Conservation (phyloP, 257 asterid genomes). For the Sherardia arvensis region DNA sequence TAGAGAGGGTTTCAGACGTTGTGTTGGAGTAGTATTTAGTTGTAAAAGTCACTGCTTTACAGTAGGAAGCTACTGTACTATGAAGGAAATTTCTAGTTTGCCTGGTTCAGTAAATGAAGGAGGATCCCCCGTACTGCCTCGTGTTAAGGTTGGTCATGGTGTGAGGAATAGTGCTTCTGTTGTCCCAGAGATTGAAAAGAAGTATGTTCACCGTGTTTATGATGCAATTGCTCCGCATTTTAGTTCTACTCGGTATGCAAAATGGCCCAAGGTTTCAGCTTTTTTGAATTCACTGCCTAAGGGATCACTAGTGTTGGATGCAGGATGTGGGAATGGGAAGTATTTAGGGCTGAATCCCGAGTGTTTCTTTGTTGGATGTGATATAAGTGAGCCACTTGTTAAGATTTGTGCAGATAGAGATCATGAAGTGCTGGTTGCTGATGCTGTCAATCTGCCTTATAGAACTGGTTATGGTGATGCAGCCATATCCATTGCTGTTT, state of each 20-base stretch:
- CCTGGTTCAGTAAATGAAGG: slow-evolving; percentile 16
- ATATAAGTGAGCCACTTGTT: slow-evolving; percentile 72
- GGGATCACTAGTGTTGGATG: slow-evolving; percentile 80
- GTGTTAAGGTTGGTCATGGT: slow-evolving; percentile 25
- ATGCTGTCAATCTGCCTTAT: slow-evolving; percentile 87
- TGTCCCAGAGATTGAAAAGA: slow-evolving; percentile 87
- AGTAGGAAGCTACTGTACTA: slow-evolving; percentile 28
- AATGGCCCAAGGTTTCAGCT: slow-evolving; percentile 93
- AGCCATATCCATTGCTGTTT: slow-evolving; percentile 89
- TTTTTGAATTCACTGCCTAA: slow-evolving; percentile 59
- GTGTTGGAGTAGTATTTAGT: slow-evolving; percentile 8
- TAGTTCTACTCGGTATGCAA: slow-evolving; percentile 88
- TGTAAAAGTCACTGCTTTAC: background rate
- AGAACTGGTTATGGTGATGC: slow-evolving; percentile 86
- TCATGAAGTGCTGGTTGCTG: slow-evolving; percentile 87
- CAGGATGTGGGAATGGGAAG: slow-evolving; percentile 97
- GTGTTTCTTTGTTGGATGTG: slow-evolving; percentile 75
- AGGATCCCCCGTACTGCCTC: slow-evolving; percentile 37
- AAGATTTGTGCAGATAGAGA: slow-evolving; percentile 74
- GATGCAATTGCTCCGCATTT: slow-evolving; percentile 99
- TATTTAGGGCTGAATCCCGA: slow-evolving; percentile 70
- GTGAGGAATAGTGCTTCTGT: slow-evolving; percentile 28
- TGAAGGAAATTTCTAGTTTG: slow-evolving; percentile 37
- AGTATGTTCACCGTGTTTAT: slow-evolving; percentile 86
- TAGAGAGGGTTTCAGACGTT: slow-evolving; percentile 9